Conservation (phyloP, 176 grass and related monocot species). For the Lolium rigidum region DNA sequence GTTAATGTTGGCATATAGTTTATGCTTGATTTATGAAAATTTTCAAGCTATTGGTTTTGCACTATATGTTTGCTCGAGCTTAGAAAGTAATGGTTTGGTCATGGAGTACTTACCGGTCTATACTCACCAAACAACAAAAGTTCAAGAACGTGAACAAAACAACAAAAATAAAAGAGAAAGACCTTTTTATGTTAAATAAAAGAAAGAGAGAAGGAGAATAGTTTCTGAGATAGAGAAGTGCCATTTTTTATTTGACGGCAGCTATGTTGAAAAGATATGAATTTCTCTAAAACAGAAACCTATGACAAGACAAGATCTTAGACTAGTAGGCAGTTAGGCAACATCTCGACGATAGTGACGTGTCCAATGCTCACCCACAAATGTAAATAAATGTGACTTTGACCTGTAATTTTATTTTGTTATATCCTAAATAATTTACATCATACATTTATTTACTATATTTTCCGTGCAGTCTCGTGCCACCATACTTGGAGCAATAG, state of each 20-base stretch:
- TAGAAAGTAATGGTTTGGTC: not conserved
- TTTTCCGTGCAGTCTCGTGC: constrained; percentile 59
- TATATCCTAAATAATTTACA: constrained; percentile 10
- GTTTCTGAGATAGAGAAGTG: not conserved
- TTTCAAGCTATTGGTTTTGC: not conserved
- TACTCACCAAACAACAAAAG: not conserved
- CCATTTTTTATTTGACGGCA: not conserved
- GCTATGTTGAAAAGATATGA: not conserved
- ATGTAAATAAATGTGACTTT: not conserved
- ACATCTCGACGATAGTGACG: constrained; percentile 16
- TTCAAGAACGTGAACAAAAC: not conserved
- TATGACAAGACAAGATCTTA: constrained; percentile 27
- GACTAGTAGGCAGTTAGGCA: constrained; percentile 46
- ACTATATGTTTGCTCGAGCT: not conserved
- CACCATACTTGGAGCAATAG: constrained; percentile 81
- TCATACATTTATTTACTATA: not conserved
- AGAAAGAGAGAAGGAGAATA: not conserved
- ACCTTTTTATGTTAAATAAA: not conserved
- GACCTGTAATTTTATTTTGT: not conserved
- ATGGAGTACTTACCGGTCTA: not conserved
- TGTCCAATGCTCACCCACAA: constrained; percentile 6
- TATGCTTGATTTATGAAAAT: not conserved
- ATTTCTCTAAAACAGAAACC: constrained; percentile 43
- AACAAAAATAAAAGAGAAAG: not conserved
- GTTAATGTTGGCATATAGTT: not conserved